Evolutionary conservation across 2,329 filamentous ascomycete species (phyloP).

Genomic region (Fusarium ramigenum): DNA sequence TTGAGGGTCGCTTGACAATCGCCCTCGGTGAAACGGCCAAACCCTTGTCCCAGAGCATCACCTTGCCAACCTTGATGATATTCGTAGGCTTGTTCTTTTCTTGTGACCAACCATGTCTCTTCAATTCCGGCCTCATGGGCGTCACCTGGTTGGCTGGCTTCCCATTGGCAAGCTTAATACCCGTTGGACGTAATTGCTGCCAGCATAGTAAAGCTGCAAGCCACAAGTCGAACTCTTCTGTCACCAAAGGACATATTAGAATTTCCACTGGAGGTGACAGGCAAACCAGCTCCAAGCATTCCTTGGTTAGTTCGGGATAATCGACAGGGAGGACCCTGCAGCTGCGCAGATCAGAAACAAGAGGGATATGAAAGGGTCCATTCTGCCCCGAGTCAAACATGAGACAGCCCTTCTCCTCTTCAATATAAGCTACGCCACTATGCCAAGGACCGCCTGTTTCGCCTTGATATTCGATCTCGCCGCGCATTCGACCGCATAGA

Average conservation of each 20-base stretch:
- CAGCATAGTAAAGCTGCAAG: constrained; percentile 82
- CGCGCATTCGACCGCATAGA: constrained; percentile 81
- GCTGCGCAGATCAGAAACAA: constrained; percentile 79
- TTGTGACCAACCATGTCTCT: constrained; percentile 50
- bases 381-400: constrained; percentile 78
- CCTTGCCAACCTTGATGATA: constrained; percentile 94
- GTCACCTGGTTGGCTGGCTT: constrained; percentile 46
- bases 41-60: constrained; percentile 90
- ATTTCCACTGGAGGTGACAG: constrained; percentile 67
- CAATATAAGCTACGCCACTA: constrained; percentile 78
- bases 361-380: constrained; percentile 69
- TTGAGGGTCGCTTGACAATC: constrained; percentile 66
- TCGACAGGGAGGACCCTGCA: constrained; percentile 73
- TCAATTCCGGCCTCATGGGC: constrained; percentile 54
- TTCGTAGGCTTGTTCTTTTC: constrained; percentile 57
- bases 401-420: constrained; percentile 77
- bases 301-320: constrained; percentile 53
- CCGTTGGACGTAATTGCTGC: constrained; percentile 76
- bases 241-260: constrained; percentile 69
- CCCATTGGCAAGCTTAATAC: constrained; percentile 62
- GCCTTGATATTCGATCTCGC: constrained; percentile 76
- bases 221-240: constrained; percentile 80
- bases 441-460: constrained; percentile 72
- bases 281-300: constrained; percentile 64
- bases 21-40: constrained; percentile 62